Evolutionary conservation across 2,329 filamentous ascomycete species (phyloP).

Genomic region (Trichoderma aggressivum): DNA sequence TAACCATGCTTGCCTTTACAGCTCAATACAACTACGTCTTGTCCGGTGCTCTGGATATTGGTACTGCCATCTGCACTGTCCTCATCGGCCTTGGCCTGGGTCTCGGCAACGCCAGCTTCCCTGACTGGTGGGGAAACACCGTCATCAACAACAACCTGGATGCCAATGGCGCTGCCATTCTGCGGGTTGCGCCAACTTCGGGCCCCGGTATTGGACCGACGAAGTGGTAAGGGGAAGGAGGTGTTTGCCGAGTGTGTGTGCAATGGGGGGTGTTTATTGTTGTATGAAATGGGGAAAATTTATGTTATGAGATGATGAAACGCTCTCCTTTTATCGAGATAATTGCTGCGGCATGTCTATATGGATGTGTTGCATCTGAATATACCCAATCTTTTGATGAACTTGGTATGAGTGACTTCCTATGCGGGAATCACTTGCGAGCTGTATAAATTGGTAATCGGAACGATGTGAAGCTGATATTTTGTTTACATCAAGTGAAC

Average conservation of each 20-base stretch:
- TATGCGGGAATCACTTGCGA: too few relatives aligned
- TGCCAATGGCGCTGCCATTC: slow-evolving; percentile 26
- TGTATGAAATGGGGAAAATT: background rate
- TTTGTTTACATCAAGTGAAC: background rate
- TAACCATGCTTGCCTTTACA: background rate
- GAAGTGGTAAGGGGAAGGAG: background rate
- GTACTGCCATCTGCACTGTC: slow-evolving; percentile 55
- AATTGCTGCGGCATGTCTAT: background rate
- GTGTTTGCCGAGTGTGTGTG: background rate
- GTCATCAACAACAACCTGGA: slow-evolving; percentile 33
- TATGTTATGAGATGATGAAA: slow-evolving; percentile 1
- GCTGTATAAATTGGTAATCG: too few relatives aligned
- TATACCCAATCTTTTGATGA: background rate
- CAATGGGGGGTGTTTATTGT: background rate
- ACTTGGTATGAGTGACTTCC: background rate
- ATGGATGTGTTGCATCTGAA: slow-evolving; percentile 1
- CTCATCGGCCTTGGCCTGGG: slow-evolving; percentile 48
- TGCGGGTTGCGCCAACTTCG: background rate
- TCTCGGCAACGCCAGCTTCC: slow-evolving; percentile 43
- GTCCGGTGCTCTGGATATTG: slow-evolving; percentile 56
- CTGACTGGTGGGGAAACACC: slow-evolving; percentile 47
- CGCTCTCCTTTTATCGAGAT: background rate
- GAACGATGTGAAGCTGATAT: background rate
- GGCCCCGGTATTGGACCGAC: slow-evolving; percentile 10
- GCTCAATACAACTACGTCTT: slow-evolving; percentile 55